Evolutionary conservation across 345 rosid species (phyloP).

Genomic region (Arabis alpina): DNA sequence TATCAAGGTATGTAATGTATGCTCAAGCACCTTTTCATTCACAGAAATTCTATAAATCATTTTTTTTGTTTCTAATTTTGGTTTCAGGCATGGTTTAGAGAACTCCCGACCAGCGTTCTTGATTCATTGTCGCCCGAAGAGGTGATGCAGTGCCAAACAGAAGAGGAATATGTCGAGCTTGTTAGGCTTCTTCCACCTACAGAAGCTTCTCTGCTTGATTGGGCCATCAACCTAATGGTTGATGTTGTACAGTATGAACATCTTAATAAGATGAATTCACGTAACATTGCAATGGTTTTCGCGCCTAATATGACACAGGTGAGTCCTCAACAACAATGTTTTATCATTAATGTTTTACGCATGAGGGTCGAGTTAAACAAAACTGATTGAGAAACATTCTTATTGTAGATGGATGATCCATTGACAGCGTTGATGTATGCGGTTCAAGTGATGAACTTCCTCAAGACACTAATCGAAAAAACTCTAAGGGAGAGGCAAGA

Average conservation of each 20-base stretch:
- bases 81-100: slow-evolving; percentile 95
- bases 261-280: slow-evolving; percentile 93
- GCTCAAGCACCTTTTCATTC: not conserved
- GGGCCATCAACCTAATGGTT: slow-evolving; percentile 96
- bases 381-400: not conserved
- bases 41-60: not conserved
- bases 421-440: slow-evolving; percentile 93
- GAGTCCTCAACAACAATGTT: slow-evolving; percentile 32
- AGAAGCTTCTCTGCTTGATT: slow-evolving; percentile 80
- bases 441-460: slow-evolving; percentile 98
- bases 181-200: slow-evolving; percentile 81
- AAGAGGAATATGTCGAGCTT: slow-evolving; percentile 79
- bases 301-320: slow-evolving; percentile 98
- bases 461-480: slow-evolving; percentile 69
- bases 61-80: not conserved
- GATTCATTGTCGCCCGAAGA: slow-evolving; percentile 83
- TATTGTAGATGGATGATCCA: slow-evolving; percentile 90
- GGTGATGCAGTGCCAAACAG: slow-evolving; percentile 85
- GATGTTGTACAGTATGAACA: slow-evolving; percentile 81
- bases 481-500: slow-evolving; percentile 72
- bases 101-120: slow-evolving; percentile 82
- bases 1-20: slow-evolving; percentile 42
- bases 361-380: not conserved
- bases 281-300: slow-evolving; percentile 95
- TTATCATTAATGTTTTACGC: not conserved